A percentile compares a stretch with the other conserved stretches of the same genome.
These are phyloP conservation scores for Botrytis squamosa DNA, from an alignment of 2,329 filamentous ascomycete genomes.

Conservation along the genomic window DNA sequence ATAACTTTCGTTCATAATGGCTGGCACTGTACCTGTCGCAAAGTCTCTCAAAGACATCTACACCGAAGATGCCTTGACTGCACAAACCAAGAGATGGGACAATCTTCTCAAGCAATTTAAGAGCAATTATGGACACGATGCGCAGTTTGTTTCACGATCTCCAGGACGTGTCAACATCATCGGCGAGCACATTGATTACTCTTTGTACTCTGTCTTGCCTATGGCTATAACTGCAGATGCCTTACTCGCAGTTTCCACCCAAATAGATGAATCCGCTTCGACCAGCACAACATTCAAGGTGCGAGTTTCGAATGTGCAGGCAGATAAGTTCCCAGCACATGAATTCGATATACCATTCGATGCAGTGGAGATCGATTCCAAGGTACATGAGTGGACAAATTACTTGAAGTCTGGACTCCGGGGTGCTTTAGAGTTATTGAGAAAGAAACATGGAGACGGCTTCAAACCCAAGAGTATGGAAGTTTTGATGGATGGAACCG, in stretches of 20 bases:
- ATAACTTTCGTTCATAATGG: conserved; percentile 44
- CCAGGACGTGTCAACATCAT: conserved; percentile 97
- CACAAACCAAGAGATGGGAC: conserved; percentile 74
- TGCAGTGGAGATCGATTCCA: conserved; percentile 77
- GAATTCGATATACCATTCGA: conserved; percentile 69
- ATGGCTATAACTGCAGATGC: conserved; percentile 94
- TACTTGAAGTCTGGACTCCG: conserved; percentile 94
- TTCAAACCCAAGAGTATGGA: conserved; percentile 78
- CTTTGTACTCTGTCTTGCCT: conserved; percentile 89
- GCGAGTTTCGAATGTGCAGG: conserved; percentile 76
- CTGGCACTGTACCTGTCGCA: conserved; percentile 68
- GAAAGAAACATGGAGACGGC: conserved; percentile 57
- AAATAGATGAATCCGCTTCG: conserved; percentile 46
- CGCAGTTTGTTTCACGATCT: conserved; percentile 83
- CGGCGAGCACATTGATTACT: conserved; percentile 99
- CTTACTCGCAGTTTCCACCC: conserved; percentile 71
- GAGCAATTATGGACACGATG: conserved; percentile 63
- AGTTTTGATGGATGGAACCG: conserved; percentile 84
- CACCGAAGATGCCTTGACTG: conserved; percentile 65
- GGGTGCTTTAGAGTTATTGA: conserved; percentile 76
- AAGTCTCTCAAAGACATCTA: conserved; percentile 80
- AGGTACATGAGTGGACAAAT: conserved; percentile 91
- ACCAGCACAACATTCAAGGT: conserved; percentile 59
- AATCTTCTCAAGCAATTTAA: conserved; percentile 70
- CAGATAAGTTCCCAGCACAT: conserved; percentile 70